phyloP scores from a whole-genome alignment of 2,329 filamentous ascomycete species.

The Alternaria viburni region DNA sequence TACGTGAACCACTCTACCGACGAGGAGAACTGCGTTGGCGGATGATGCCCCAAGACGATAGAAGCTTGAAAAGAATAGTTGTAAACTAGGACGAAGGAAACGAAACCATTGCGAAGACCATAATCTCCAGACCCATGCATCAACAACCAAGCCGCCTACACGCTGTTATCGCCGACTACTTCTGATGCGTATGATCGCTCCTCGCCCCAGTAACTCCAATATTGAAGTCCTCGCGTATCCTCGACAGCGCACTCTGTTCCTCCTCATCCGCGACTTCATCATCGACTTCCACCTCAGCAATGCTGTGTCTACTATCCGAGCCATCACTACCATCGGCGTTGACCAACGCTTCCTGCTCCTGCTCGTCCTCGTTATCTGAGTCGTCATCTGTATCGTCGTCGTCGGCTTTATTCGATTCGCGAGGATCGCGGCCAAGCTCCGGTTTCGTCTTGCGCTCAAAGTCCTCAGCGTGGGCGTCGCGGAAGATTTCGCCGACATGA shows the following conservation, averaged over 20 bases:
- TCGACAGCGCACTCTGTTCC: conserved; percentile 17
- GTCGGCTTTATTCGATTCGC: conserved; percentile 40
- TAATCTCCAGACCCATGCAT: not conserved
- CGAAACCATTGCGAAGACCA: not conserved
- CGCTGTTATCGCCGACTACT: not conserved
- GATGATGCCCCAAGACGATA: not conserved
- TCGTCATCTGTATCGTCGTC: conserved; percentile 35
- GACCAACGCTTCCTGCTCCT: not conserved
- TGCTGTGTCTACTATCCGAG: not conserved
- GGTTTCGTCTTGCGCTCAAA: conserved; percentile 79
- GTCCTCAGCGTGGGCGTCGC: conserved; percentile 85
- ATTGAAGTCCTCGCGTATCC: conserved; percentile 20
- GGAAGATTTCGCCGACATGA: conserved; percentile 72
- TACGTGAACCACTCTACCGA: not conserved
- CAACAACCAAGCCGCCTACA: not conserved
- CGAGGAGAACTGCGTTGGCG: not conserved
- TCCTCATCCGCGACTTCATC: conserved; percentile 16
- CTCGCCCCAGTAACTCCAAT: conserved; percentile 14
- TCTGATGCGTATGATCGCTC: not conserved
- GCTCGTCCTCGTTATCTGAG: conserved; percentile 7
- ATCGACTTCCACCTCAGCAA: not conserved
- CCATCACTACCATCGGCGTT: not conserved
- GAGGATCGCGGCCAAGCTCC: conserved; percentile 45
- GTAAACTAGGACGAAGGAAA: not conserved
- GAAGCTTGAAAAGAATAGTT: not conserved